Percentiles rank a stretch among this genome's conserved stretches.
Conservation (phyloP, 768 basidiomycete species). For the Gelatoporia subvermispora region DNA sequence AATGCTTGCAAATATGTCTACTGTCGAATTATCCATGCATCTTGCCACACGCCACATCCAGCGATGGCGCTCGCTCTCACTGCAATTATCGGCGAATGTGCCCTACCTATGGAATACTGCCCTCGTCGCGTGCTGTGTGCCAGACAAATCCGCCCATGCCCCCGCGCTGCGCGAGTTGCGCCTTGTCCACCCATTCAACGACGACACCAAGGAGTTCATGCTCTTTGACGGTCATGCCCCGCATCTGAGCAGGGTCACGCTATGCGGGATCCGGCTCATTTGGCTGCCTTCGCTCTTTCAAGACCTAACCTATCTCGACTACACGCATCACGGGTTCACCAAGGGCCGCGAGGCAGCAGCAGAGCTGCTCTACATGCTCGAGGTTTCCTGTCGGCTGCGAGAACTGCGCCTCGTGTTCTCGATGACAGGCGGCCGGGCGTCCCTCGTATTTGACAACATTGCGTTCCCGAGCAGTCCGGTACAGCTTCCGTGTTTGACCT, state of each 20-base stretch:
- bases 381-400: constrained; percentile 45
- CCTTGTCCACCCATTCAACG: constrained; percentile 58
- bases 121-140: constrained; percentile 48
- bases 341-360: constrained; percentile 48
- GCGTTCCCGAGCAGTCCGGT: constrained; percentile 24
- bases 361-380: constrained; percentile 56
- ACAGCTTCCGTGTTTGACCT: constrained; percentile 40
- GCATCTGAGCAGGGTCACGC: constrained; percentile 44
- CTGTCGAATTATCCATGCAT: constrained; percentile 60
- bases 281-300: constrained; percentile 61
- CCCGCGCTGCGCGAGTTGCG: constrained; percentile 47
- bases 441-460: background rate
- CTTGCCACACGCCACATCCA: constrained; percentile 42
- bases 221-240: constrained; percentile 63
- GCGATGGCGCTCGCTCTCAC: constrained; percentile 59
- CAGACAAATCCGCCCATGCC: constrained; percentile 31
- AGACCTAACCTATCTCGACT: constrained; percentile 61
- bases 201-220: constrained; percentile 62
- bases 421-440: constrained; percentile 16
- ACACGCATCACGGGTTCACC: constrained; percentile 69
- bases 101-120: constrained; percentile 69
- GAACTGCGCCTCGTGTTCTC: constrained; percentile 57
- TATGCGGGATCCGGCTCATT: constrained; percentile 60
- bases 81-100: constrained; percentile 48
- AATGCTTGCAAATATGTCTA: constrained; percentile 40